Evolutionary conservation across 2,329 filamentous ascomycete species (phyloP), one percentile per base, ranked within the genome.

Genomic region (Aspergillus sp.): DNA sequence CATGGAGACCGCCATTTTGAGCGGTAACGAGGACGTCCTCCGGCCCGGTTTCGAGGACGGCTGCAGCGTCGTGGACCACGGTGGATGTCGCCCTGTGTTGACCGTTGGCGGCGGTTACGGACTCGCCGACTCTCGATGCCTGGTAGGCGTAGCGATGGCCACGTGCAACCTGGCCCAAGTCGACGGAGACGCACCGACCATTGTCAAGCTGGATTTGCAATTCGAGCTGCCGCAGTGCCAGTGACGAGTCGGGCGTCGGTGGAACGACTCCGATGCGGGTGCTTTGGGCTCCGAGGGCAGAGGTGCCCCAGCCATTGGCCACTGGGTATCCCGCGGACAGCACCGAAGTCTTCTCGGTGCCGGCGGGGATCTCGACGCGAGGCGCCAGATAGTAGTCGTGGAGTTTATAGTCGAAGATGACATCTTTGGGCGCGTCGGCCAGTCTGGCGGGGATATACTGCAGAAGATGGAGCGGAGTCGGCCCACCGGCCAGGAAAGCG

Each of bases 101-200:
- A 32, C 9, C 13, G 44, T 49, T 50, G 21, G 14, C 38, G 13
- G 16, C 32, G n/a, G 17, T 4, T 16, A 2, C 41, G 5, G 11
- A 43, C 0, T 38, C 20, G 5, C 45, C 32, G n/a, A n/a, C 1
- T 5, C 21, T 40, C 5, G 19, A 29, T 11, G 54, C 49, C 23
- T 47, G 42, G 20, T 64, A 65, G 2, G 57, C 48, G 44, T 64
- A 64, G 5, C 62, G 57, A 47, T 58, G 53, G 5, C 62, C 61
- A 4, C 62, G 62, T 4, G 58, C 49, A 13, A 64, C 47, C 38
- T 64, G 61, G 1, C 61, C 62, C 3, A 64, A 10, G 43, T 65
- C 61, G 16, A 64, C 55, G 5, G 46, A 20, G 6, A 48, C 41
- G 17, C 49, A 49, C 2, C 49, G 34, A 2, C 53, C 57, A 17